phyloP scores from a whole-genome alignment of 257 asterid genomes.

The Solanum arcanum region DNA sequence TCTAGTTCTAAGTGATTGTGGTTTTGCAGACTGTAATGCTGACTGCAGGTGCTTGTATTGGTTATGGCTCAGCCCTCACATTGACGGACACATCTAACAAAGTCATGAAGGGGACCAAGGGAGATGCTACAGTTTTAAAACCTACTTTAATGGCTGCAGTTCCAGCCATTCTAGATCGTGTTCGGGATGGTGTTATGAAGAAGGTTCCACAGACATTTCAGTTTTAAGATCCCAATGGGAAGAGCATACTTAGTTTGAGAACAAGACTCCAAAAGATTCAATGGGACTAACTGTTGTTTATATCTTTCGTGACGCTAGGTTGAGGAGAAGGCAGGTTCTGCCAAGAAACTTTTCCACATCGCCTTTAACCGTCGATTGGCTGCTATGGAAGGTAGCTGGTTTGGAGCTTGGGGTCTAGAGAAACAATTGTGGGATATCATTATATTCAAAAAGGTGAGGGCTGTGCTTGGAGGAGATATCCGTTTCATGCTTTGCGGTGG shows the following conservation, averaged over 20 bases:
- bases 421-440: constrained; percentile 51
- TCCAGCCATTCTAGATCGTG: constrained; percentile 91
- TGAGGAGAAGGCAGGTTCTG: constrained; percentile 75
- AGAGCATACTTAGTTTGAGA: background rate
- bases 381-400: constrained; percentile 84
- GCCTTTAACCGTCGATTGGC: constrained; percentile 58
- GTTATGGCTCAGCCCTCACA: constrained; percentile 82
- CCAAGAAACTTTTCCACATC: constrained; percentile 59
- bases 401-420: constrained; percentile 87
- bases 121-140: constrained; percentile 70
- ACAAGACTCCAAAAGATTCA: background rate
- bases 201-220: constrained; percentile 33
- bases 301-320: constrained; percentile 34
- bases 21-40: constrained; percentile 64
- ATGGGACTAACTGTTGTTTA: constrained; percentile 3
- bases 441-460: constrained; percentile 54
- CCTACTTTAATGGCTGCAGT: constrained; percentile 86
- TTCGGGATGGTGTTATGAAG: constrained; percentile 78
- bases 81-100: constrained; percentile 89
- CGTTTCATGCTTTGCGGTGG: constrained; percentile 98
- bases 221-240: background rate
- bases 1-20: constrained; percentile 15
- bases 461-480: constrained; percentile 79
- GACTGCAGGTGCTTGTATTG: constrained; percentile 69
- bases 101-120: constrained; percentile 80